Base-by-base conservation (phyloP, 176 grass and related monocot genomes). In the Aegilops sharonensis region DNA sequence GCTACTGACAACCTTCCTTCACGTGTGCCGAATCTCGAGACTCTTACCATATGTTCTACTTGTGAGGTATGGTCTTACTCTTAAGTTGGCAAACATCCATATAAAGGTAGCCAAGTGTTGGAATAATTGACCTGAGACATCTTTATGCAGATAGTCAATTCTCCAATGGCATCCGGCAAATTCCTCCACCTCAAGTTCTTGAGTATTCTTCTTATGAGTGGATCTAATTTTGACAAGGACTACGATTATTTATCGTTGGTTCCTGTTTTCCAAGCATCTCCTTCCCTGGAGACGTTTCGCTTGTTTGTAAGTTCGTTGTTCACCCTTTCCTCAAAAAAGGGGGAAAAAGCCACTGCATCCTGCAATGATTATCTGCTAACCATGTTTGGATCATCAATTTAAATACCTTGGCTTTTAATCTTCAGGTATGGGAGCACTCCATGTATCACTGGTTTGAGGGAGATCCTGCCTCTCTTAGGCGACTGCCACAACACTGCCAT, bases 11-110 rank as follows among this genome's bases (percentile, higher is more conserved):
- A 86, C 25, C 70, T 86, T 61, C 50, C 64, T 1, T 71, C 74
- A 23, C n/a, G 37, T 31, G 21, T 70, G 35, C 84, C 64, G 15
- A 86, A 71, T 68, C 48, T 86, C 17, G 65, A 86, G 66, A 86
- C 75, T 79, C 75, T 86, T 61, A 11, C 17, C 8, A 57, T 85
- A 69, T 0, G 0, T 29, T 57, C 30, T 1, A 0, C 0, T 18
- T 2, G 0, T 30, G 37, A 80, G 85, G 85, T 80, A 80, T 86
- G 4, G 17, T 72, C 24, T 61, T 68, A 34, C 32, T 34, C 32
- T 34, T 34, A 34, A 34, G 32, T 70, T 36, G 18, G 18, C 20
- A 70, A 70, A 11, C 32, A 30, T 35, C 6, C 17, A 5, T 17
- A 34, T 37, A 1, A 72, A 1, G 11, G 2, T 18, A 72, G 20